phyloP scores from a whole-genome alignment of 805 yeast genomes.

The Wickerhamiella allomyrinae region DNA sequence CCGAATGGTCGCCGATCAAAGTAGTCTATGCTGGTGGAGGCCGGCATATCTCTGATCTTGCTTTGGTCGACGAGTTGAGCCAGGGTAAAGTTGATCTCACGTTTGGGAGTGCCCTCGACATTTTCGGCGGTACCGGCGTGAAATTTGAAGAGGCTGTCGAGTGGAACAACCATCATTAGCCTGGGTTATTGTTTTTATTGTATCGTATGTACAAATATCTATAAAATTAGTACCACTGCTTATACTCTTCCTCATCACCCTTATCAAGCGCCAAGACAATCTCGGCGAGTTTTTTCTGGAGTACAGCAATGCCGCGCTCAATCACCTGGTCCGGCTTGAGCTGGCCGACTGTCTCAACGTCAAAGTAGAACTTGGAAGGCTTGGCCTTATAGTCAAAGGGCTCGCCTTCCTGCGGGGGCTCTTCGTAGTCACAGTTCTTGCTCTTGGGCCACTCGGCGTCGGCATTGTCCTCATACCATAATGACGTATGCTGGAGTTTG shows the following conservation, averaged over 20 bases:
- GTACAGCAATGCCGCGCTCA: conserved; percentile 63
- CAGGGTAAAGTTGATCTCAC: conserved; percentile 80
- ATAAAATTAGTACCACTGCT: conserved; percentile 10
- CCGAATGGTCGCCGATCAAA: conserved; percentile 65
- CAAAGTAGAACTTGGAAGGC: conserved; percentile 71
- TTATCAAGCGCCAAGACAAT: conserved; percentile 53
- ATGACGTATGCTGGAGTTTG: conserved; percentile 87
- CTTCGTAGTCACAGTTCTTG: conserved; percentile 88
- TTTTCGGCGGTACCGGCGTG: conserved; percentile 82
- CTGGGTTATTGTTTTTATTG: no score
- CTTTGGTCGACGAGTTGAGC: conserved; percentile 51
- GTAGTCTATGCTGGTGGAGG: conserved; percentile 98
- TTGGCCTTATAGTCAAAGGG: conserved; percentile 71
- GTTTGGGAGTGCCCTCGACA: conserved; percentile 83
- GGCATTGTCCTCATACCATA: conserved; percentile 87
- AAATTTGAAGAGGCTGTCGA: conserved; percentile 56
- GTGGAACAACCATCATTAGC: conserved; percentile 53
- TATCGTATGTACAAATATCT: no score
- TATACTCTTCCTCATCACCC: conserved; percentile 19
- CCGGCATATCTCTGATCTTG: conserved; percentile 51
- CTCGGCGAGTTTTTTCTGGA: conserved; percentile 84
- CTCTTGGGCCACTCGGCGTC: conserved; percentile 89
- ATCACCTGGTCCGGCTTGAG: conserved; percentile 84
- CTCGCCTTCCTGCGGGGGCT: conserved; percentile 79
- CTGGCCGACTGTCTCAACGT: conserved; percentile 85